phyloP scores from a whole-genome alignment of 768 basidiomycete genomes.

The Russula foetens region DNA sequence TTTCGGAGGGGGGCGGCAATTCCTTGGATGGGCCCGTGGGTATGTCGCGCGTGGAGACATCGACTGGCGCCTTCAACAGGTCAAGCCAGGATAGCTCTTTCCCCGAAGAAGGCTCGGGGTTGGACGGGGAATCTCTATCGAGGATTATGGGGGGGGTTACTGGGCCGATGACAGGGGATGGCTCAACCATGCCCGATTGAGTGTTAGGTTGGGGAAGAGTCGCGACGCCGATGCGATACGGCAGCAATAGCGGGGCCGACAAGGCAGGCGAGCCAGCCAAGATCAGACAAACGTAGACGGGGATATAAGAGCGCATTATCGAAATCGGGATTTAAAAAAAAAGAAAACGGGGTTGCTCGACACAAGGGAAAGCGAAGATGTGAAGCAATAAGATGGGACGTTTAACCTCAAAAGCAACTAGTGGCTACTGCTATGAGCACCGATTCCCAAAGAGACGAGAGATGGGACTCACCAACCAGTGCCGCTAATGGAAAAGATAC shows the following conservation, averaged over 20 bases:
- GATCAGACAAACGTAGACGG: background rate
- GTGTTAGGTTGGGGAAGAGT: background rate
- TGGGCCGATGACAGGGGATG: no score
- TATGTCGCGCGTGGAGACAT: no score
- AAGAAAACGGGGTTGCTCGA: background rate
- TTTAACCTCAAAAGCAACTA: background rate
- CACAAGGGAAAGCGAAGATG: background rate
- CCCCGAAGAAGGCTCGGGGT: no score
- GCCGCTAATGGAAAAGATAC: background rate
- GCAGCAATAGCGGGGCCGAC: background rate
- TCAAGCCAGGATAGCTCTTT: no score
- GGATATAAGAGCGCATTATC: background rate
- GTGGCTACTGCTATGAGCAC: background rate
- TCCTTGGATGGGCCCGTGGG: no score
- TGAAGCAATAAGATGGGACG: no score
- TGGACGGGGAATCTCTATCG: no score
- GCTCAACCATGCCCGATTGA: no score
- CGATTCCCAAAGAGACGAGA: background rate
- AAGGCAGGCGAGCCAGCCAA: background rate
- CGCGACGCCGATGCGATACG: no score
- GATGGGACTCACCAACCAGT: background rate
- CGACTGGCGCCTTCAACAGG: no score
- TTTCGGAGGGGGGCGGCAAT: no score
- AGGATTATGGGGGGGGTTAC: no score
- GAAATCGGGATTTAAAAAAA: background rate